A percentile compares a stretch with the other conserved stretches of the same genome.
Conservation (phyloP, 768 basidiomycete genomes). For the Leccinellum luteum region DNA sequence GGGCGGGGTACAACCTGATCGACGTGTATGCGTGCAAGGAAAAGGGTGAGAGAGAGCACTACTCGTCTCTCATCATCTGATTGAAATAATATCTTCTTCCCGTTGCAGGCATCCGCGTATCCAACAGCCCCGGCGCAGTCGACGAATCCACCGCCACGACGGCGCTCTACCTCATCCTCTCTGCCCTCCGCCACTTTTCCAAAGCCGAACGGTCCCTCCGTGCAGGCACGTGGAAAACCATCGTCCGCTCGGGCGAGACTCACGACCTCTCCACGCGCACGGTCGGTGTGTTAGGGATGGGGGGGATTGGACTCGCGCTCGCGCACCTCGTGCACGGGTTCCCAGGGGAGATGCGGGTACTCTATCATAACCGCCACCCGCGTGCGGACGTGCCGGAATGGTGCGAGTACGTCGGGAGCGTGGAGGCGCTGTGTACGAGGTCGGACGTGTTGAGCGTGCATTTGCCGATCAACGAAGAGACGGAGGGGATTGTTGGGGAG, state of each 20-base stretch:
- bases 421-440: slow-evolving; percentile 59
- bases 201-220: slow-evolving; percentile 53
- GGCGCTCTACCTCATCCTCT: slow-evolving; percentile 78
- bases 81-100: neutral
- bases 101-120: slow-evolving; percentile 57
- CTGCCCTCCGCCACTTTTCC: slow-evolving; percentile 71
- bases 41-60: slow-evolving; percentile 54
- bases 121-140: slow-evolving; percentile 87
- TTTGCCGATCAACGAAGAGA: slow-evolving; percentile 85
- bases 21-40: slow-evolving; percentile 72
- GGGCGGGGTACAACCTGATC: slow-evolving; percentile 84
- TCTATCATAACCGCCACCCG: slow-evolving; percentile 71
- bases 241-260: slow-evolving; percentile 43
- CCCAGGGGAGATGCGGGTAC: slow-evolving; percentile 71
- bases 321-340: slow-evolving; percentile 74
- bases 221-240: slow-evolving; percentile 58
- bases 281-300: slow-evolving; percentile 70
- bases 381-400: slow-evolving; percentile 61
- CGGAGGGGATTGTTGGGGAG: slow-evolving; percentile 69
- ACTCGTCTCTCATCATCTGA: neutral
- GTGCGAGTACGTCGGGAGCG: slow-evolving; percentile 73
- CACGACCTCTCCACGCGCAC: slow-evolving; percentile 69
- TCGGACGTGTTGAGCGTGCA: slow-evolving; percentile 87
- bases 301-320: slow-evolving; percentile 71
- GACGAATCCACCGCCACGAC: slow-evolving; percentile 90